Conservation (phyloP, 129 eudicot genomes). For the Pittosporum tobira region DNA sequence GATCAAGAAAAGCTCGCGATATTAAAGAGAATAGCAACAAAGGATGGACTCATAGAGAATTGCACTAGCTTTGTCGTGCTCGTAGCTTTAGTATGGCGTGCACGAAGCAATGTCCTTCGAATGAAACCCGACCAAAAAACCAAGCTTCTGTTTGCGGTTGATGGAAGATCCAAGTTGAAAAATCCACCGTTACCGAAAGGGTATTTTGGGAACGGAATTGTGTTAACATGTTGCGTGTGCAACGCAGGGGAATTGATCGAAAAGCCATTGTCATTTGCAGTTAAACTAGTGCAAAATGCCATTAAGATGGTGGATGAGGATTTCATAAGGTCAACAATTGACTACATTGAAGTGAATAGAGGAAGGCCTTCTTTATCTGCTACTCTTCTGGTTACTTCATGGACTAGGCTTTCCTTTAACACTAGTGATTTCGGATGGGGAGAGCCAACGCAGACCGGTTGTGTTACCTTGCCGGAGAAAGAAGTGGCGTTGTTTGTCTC, state of each 20-base stretch:
- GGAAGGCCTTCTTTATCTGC: not conserved
- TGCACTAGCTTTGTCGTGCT: too few relatives aligned
- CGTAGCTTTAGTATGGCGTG: too few relatives aligned
- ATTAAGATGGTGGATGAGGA: slow-evolving; percentile 7
- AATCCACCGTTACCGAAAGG: not conserved
- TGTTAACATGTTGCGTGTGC: not conserved
- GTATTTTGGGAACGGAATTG: not conserved
- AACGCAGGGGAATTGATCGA: not conserved
- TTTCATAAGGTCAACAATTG: slow-evolving; percentile 7
- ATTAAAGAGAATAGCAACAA: not conserved
- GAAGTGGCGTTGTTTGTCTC: too few relatives aligned
- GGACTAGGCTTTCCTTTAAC: not conserved
- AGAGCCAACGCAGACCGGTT: not conserved
- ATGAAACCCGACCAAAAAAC: not conserved
- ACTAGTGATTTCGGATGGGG: not conserved
- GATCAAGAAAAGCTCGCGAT: not conserved
- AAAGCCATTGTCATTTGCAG: not conserved
- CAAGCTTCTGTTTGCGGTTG: not conserved
- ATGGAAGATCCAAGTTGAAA: slow-evolving; percentile 5
- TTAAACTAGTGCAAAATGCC: not conserved
- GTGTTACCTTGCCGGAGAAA: not conserved
- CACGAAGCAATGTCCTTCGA: not conserved
- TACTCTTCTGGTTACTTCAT: slow-evolving; percentile 1
- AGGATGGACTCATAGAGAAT: too few relatives aligned
- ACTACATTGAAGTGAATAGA: slow-evolving; percentile 10